Evolutionary conservation across 805 yeast genomes (phyloP), one percentile per base, ranked within the genome.

Genomic region (Danielia oregonensis): DNA sequence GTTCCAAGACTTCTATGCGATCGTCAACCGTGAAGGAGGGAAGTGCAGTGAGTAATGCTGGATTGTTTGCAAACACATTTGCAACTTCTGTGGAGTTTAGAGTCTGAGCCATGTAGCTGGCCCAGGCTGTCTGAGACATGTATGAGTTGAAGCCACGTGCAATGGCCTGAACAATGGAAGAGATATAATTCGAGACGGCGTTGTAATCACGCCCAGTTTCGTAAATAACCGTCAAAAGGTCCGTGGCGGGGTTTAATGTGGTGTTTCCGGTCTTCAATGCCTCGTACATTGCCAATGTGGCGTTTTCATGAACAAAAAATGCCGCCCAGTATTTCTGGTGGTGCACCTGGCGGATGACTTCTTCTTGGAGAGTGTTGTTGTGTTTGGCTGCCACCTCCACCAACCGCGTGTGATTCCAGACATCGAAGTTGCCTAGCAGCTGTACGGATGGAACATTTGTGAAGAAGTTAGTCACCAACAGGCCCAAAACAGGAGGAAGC

Each of bases 131-230:
- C 13, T 40, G 22, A 3, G 56, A 48, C 17, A 51, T 38, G 26
- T 36, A 54, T 1, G 39, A 6, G 18, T 38, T 32, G 31, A 43
- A 61, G 1, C 35, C 46, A 6, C 33, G 30, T 17, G 47, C 35
- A 6, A 58, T 34, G 11, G 18, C 33, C 19, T 44, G 49, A 17
- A 52, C 29, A 8, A 56, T 25, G 5, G 52, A 19, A 8, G 41
- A 29, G 18, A 59, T 38, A 24, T 49, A 52, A 25, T 51, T 54
- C 27, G 42, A 30, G 23, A 60, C 49, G 7, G 61, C 60, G 40
- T 60, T 58, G 39, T 49, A 61, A 40, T 61, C 62, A 13, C 61
- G 44, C 5, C 64, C 65, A 1, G 65, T 56, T 36, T 60, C 64
- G 32, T 49, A 61, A 23, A 51, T 49, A 7, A 46, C 54, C 19